Evolutionary conservation across 2,329 filamentous ascomycete species (phyloP), one percentile per base, ranked within the genome.

Genomic region (Pseudopyricularia javanii): DNA sequence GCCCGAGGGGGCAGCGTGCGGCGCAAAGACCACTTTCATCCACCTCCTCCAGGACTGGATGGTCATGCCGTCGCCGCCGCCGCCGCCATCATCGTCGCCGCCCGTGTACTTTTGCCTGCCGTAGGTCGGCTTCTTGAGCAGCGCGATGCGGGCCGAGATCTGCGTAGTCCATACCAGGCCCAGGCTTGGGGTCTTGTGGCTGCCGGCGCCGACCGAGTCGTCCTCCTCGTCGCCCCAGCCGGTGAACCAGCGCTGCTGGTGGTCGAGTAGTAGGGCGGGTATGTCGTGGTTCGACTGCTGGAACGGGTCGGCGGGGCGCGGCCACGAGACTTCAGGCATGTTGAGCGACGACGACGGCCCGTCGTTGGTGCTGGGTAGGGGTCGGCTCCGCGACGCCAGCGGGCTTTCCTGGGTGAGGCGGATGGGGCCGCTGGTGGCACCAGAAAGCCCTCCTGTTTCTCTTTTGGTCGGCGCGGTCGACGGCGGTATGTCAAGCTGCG

Each of bases 171-270:
- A 97, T 11, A 94, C 85, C 7, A 95, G 75, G 1, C 91, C 91
- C 24, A 97, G 70, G 7, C 87, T 87, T 0, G 91, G 91, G 0
- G 88, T 95, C 69, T 96, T 97, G 53, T 85, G 69, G 26, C 70
- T 67, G 49, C 71, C 65, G 12, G 68, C 62, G 20, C 70, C 66
- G 26, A 67, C 61, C n/a, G 75, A 70, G 53, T 81, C 74, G 65
- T n/a, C 69, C 63, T 17, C 70, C 66, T 82, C 75, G 65, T 95
- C 88, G 22, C 91, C 90, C 91, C 93, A 96, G 57, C 93, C 91
- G 4, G 91, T 94, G 69, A 96, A 95, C 80, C 91, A 96, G 45
- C 87, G 80, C 66, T 96, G 89, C 68, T 97, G 91, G 67, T 96
- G 87, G 60, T 94, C 85, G 8, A 96, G 78, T 32, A 80, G 78